These are phyloP conservation scores for Elongisporangium anandrum DNA, from an alignment of 352 stramenopile genomes.

Conservation along the genomic window DNA sequence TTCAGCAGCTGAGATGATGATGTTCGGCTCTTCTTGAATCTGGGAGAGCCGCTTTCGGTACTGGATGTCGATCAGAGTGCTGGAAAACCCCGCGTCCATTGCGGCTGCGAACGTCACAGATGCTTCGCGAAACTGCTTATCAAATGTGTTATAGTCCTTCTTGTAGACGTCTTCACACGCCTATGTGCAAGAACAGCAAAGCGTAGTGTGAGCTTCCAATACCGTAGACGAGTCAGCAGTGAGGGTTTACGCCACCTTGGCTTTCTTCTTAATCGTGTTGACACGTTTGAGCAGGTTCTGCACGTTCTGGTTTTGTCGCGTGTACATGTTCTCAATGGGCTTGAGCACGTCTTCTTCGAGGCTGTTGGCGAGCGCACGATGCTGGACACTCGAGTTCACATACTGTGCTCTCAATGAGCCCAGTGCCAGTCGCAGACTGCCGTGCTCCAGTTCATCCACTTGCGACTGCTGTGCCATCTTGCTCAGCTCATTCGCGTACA, in stretches of 20 bases:
- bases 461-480: constrained; percentile 58
- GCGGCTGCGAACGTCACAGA: constrained; percentile 50
- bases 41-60: constrained; percentile 49
- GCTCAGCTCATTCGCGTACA: constrained; percentile 62
- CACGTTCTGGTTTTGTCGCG: constrained; percentile 47
- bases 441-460: constrained; percentile 49
- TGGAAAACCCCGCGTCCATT: constrained; percentile 76
- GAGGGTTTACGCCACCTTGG: constrained; percentile 28
- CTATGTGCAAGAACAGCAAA: constrained; percentile 14
- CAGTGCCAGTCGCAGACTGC: constrained; percentile 54
- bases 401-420: constrained; percentile 66
- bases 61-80: constrained; percentile 60
- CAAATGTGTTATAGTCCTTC: constrained; percentile 62
- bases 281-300: constrained; percentile 50
- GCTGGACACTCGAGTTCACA: constrained; percentile 79
- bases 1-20: constrained; percentile 4
- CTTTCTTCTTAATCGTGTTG: constrained; percentile 70
- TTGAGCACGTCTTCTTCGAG: constrained; percentile 74
- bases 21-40: constrained; percentile 10
- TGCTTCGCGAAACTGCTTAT: constrained; percentile 71
- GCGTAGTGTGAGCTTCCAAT: not conserved
- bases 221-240: not conserved
- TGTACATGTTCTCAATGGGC: constrained; percentile 60
- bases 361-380: constrained; percentile 61
- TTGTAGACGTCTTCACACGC: constrained; percentile 66